These are phyloP conservation scores for Wallacemonas sp. DNA, from an alignment of 208 protist genomes.

Conservation along the genomic window DNA sequence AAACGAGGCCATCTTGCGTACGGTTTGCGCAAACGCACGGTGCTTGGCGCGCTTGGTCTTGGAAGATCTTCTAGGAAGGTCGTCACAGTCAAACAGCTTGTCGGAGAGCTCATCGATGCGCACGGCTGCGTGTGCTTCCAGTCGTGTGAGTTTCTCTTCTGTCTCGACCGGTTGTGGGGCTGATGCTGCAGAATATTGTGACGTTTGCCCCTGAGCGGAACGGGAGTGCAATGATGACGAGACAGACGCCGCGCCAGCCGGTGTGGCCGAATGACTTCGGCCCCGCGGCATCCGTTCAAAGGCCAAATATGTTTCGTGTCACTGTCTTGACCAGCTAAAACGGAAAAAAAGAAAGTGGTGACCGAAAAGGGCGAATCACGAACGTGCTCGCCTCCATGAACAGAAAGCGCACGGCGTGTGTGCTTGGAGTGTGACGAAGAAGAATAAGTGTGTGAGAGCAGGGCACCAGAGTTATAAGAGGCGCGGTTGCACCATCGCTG, in stretches of 20 bases:
- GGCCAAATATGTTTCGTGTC: neutral
- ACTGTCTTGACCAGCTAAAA: neutral
- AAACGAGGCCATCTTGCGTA: constrained; percentile 34
- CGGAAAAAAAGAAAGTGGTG: constrained; percentile 19
- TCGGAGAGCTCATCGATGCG: constrained; percentile 26
- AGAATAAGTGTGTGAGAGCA: too few species aligned
- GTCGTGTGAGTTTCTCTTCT: constrained; percentile 6
- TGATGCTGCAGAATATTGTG: neutral
- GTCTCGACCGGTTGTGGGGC: neutral
- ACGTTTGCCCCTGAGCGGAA: neutral
- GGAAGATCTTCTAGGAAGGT: constrained; percentile 16
- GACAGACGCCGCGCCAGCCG: neutral
- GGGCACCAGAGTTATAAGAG: too few species aligned
- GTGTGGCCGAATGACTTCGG: neutral
- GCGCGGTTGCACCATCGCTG: too few species aligned
- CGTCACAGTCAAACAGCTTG: constrained; percentile 40
- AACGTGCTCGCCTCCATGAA: too few species aligned
- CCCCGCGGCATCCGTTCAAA: neutral
- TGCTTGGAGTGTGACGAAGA: too few species aligned
- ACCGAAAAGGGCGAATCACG: neutral
- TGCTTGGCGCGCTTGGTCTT: neutral
- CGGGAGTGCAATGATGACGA: neutral
- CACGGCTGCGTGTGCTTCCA: constrained; percentile 38
- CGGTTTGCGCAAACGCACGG: constrained; percentile 22
- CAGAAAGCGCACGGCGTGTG: too few species aligned